Conservation (phyloP, 2,329 filamentous ascomycete genomes). For the Sphaerulina vaccinii region DNA sequence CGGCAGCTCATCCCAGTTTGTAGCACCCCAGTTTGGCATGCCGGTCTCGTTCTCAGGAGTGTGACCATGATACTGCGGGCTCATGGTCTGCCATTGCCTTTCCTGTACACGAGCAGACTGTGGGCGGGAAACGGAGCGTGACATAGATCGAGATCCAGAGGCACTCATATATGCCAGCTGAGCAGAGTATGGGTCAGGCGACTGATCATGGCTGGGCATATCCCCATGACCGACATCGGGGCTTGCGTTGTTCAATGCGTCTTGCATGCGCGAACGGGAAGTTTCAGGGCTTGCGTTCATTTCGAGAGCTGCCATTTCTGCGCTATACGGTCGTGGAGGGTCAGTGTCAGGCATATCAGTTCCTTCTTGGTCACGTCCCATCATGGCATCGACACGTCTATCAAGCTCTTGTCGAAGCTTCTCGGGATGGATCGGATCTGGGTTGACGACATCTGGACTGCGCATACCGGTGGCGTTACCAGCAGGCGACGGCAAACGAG, state of each 20-base stretch:
- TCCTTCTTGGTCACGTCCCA: slow-evolving; percentile 1
- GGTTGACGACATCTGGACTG: slow-evolving; percentile 6
- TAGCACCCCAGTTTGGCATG: background rate
- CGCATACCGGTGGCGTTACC: slow-evolving; percentile 12
- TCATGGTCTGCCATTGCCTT: slow-evolving; percentile 11
- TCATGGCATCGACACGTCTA: background rate
- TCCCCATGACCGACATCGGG: slow-evolving; percentile 2
- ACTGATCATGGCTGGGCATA: background rate
- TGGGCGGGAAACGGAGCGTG: slow-evolving; percentile 1
- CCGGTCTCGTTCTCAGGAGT: background rate
- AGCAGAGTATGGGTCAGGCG: slow-evolving; percentile 6
- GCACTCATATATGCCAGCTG: slow-evolving; percentile 5
- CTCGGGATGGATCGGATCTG: slow-evolving; percentile 5
- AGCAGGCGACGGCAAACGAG: slow-evolving; percentile 5
- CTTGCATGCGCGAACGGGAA: slow-evolving; percentile 2
- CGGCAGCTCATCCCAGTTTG: slow-evolving; percentile 4
- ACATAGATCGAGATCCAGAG: background rate
- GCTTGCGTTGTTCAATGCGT: slow-evolving; percentile 7
- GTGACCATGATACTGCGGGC: slow-evolving; percentile 5
- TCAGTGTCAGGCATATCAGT: slow-evolving; percentile 13
- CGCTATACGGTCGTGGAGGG: slow-evolving; percentile 5
- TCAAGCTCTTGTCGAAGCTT: slow-evolving; percentile 6
- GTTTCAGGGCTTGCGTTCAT: slow-evolving; percentile 5
- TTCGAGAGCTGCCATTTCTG: slow-evolving; percentile 11
- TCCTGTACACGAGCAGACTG: slow-evolving; percentile 4